These are phyloP conservation scores for Saccharomycopsis malanga DNA, from an alignment of 805 yeast genomes.

Conservation along the genomic window DNA sequence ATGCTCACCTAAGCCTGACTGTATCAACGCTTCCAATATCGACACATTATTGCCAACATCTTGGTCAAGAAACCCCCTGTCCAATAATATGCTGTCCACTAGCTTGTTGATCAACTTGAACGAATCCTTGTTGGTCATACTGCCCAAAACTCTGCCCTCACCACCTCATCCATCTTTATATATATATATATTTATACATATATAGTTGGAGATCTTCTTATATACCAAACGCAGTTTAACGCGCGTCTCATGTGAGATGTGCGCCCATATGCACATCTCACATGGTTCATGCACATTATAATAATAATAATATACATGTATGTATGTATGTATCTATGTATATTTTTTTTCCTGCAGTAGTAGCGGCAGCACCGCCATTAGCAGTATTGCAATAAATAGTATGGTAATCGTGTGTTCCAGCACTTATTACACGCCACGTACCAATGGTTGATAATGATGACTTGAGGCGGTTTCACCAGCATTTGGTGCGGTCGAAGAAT, in stretches of 20 bases:
- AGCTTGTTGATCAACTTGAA: constrained; percentile 13
- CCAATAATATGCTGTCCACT: constrained; percentile 10
- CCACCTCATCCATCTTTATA: too few relatives aligned
- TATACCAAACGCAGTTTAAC: too few relatives aligned
- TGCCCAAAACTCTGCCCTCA: too few relatives aligned
- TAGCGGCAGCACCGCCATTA: background rate
- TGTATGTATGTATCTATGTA: background rate
- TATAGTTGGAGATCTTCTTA: too few relatives aligned
- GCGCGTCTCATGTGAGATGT: too few relatives aligned
- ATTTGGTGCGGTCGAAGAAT: constrained; percentile 38
- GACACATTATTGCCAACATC: constrained; percentile 11
- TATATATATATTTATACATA: too few relatives aligned
- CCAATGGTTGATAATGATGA: constrained; percentile 4
- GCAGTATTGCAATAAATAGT: background rate
- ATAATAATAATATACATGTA: too few relatives aligned
- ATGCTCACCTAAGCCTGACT: constrained; percentile 10
- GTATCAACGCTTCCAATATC: constrained; percentile 16
- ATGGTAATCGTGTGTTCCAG: background rate
- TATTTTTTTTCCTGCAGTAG: background rate
- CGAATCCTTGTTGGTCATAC: constrained; percentile 4
- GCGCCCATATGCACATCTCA: too few relatives aligned
- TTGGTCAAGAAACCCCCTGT: constrained; percentile 11
- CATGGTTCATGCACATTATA: too few relatives aligned
- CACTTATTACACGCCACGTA: too few relatives aligned
- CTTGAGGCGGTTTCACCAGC: constrained; percentile 39